Evolutionary conservation across 768 basidiomycete genomes (phyloP).

Genomic region (Amanita molliuscula): DNA sequence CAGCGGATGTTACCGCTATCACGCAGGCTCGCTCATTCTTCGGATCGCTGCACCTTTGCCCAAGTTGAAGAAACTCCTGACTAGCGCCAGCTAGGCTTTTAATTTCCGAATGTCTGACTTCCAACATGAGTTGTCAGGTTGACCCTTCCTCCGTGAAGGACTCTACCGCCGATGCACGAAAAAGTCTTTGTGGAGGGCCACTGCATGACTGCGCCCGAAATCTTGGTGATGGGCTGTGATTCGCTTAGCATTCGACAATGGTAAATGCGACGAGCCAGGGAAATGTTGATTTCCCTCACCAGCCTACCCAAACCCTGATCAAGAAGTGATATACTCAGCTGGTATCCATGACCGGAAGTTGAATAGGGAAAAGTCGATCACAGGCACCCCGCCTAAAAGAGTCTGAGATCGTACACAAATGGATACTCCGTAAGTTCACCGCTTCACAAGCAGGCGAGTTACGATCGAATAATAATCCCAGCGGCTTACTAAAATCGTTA

Average conservation of each 20-base stretch:
- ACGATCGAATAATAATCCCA: background rate
- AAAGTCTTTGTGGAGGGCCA: background rate
- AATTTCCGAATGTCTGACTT: background rate
- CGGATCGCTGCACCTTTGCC: background rate
- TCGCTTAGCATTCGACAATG: background rate
- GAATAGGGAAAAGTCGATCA: background rate
- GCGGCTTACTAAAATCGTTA: background rate
- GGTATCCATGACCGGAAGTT: background rate
- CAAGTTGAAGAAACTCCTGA: background rate
- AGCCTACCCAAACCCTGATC: background rate
- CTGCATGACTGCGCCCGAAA: background rate
- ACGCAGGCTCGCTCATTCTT: background rate
- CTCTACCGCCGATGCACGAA: background rate
- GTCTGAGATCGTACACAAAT: background rate
- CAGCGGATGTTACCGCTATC: background rate
- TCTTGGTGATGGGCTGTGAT: background rate
- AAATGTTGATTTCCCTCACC: background rate
- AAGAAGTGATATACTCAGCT: background rate
- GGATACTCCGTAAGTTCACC: background rate
- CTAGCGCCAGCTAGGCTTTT: background rate
- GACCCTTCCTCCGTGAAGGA: background rate
- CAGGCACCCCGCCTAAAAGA: background rate
- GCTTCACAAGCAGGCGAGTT: background rate
- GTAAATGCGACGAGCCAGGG: background rate
- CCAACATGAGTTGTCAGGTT: background rate